A percentile compares a stretch with the other conserved stretches of the same genome.
Conservation (phyloP, 2,329 filamentous ascomycete species). For the Hymenoscyphus linearis region DNA sequence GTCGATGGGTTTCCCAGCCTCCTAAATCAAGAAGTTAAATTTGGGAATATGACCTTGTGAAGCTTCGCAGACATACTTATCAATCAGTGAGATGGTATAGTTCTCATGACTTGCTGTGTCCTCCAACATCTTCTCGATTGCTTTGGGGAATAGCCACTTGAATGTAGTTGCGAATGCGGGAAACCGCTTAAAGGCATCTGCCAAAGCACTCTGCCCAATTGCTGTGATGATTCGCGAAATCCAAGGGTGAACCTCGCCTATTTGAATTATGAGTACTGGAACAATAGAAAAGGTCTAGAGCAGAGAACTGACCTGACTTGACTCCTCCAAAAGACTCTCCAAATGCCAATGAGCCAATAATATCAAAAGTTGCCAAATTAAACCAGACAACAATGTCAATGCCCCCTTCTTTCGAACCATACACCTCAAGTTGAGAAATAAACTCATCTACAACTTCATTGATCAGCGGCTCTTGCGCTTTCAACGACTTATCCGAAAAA, state of each 20-base stretch:
- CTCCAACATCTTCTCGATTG: not conserved
- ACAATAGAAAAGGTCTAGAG: not conserved
- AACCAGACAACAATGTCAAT: slow-evolving; percentile 1
- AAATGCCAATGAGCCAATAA: slow-evolving; percentile 2
- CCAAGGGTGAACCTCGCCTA: not conserved
- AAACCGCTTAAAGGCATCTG: not conserved
- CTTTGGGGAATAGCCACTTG: not conserved
- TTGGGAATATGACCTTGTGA: too few species aligned
- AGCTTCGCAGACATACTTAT: not conserved
- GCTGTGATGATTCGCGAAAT: not conserved
- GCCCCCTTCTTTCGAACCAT: not conserved
- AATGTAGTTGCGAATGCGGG: not conserved
- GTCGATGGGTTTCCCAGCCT: not conserved
- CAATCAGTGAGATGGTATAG: not conserved
- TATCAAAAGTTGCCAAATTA: slow-evolving; percentile 3
- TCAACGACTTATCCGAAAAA: slow-evolving; percentile 30
- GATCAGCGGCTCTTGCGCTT: not conserved
- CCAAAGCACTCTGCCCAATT: not conserved
- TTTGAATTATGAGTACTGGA: not conserved
- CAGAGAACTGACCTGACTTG: not conserved
- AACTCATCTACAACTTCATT: not conserved
- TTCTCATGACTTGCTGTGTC: not conserved
- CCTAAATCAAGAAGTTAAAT: too few species aligned
- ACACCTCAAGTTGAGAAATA: not conserved
- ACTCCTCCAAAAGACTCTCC: not conserved